Evolutionary conservation across 2,329 filamentous ascomycete species (phyloP).

Genomic region (Cladosporium oxysporum): DNA sequence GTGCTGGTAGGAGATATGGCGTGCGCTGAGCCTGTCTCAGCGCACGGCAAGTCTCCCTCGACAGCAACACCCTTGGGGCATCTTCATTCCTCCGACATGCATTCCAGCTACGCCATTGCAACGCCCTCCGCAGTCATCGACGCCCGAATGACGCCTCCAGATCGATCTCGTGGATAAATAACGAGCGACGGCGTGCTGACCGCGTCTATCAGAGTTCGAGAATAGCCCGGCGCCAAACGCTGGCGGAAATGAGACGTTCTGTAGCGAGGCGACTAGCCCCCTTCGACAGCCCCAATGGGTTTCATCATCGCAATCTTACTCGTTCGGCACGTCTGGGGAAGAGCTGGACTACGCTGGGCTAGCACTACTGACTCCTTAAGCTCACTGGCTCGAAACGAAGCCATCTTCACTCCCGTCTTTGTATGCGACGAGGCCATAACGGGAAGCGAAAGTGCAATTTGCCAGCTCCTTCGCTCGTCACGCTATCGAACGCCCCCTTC

Average conservation of each 20-base stretch:
- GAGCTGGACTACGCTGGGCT: not conserved
- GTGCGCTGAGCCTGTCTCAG: not conserved
- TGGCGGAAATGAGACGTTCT: conserved; percentile 9
- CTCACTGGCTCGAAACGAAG: not conserved
- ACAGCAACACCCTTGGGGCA: not conserved
- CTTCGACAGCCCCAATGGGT: not conserved
- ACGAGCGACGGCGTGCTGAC: not conserved
- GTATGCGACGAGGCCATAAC: conserved; percentile 7
- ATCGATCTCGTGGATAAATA: conserved; percentile 1
- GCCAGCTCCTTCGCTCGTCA: conserved; percentile 12
- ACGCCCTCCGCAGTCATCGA: not conserved
- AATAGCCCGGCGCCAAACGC: conserved; percentile 4
- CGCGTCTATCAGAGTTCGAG: not conserved
- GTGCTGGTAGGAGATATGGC: not conserved
- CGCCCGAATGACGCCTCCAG: not conserved
- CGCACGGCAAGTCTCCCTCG: not conserved
- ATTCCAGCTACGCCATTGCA: not conserved
- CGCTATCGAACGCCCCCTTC: conserved; percentile 19
- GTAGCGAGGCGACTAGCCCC: not conserved
- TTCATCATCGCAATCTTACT: conserved; percentile 11
- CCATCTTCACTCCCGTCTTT: conserved; percentile 9
- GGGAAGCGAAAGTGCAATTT: conserved; percentile 15
- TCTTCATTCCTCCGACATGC: not conserved
- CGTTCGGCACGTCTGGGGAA: not conserved
- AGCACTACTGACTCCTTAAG: not conserved